Conservation (phyloP, 176 grass and related monocot genomes). For the Coix lacrymajobi region DNA sequence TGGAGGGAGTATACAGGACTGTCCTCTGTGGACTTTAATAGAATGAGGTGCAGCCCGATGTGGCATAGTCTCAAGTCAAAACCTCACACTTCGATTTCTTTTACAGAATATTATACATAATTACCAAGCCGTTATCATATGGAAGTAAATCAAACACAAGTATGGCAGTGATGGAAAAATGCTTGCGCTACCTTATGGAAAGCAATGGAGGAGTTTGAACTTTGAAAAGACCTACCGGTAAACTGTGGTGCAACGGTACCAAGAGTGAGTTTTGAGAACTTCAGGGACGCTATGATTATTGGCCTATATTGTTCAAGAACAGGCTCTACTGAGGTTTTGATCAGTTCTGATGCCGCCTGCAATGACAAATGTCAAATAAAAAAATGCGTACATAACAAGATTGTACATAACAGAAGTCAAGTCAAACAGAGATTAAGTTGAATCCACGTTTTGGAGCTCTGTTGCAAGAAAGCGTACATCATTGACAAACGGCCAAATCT, state of each 20-base stretch:
- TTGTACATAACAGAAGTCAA: neutral
- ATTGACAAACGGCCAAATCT: slow-evolving; percentile 94
- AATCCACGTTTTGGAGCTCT: neutral
- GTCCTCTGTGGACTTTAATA: neutral
- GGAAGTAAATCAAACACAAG: neutral
- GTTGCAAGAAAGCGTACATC: slow-evolving; percentile 36
- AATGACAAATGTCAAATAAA: slow-evolving; percentile 29
- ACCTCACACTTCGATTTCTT: neutral
- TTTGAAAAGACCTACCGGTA: slow-evolving; percentile 53
- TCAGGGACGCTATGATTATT: slow-evolving; percentile 68
- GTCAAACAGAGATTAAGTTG: slow-evolving; percentile 5
- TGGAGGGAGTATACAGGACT: neutral
- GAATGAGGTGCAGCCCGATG: neutral
- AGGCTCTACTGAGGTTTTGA: slow-evolving; percentile 82
- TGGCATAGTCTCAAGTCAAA: neutral
- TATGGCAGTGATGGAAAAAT: neutral
- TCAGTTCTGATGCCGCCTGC: slow-evolving; percentile 90
- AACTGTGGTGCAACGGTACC: slow-evolving; percentile 96
- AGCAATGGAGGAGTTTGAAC: neutral
- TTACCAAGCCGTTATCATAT: neutral
- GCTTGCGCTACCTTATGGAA: neutral
- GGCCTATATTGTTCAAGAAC: slow-evolving; percentile 91
- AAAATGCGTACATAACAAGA: slow-evolving; percentile 22
- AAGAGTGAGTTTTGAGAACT: slow-evolving; percentile 94
- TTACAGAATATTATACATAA: neutral